phyloP scores from a whole-genome alignment of 768 basidiomycete genomes.

The Psilocybe subaeruginosa region DNA sequence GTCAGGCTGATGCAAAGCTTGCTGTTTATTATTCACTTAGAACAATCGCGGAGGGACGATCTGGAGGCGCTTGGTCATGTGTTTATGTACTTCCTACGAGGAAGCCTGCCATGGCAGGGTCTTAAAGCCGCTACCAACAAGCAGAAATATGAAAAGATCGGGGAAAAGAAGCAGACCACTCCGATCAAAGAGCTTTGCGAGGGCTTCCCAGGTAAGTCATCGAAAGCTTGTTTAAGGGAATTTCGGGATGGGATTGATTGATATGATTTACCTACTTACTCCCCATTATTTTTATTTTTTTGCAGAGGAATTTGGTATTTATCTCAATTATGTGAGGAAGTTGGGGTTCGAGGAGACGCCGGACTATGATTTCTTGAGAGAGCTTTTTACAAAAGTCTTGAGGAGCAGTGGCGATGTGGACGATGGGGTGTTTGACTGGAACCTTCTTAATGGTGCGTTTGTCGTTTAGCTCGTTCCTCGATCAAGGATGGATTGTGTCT shows the following conservation, averaged over 20 bases:
- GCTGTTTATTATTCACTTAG: slow-evolving; percentile 34
- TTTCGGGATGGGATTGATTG: background rate
- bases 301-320: slow-evolving; percentile 96
- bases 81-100: slow-evolving; percentile 99
- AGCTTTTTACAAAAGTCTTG: slow-evolving; percentile 92
- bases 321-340: slow-evolving; percentile 98
- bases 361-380: slow-evolving; percentile 97
- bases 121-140: slow-evolving; percentile 99
- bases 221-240: no score
- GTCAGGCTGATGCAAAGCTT: slow-evolving; percentile 7
- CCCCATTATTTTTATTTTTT: background rate
- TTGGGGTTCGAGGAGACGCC: slow-evolving; percentile 99
- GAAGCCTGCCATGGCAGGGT: slow-evolving; percentile 98
- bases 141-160: slow-evolving; percentile 99
- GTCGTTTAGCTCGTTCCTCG: background rate
- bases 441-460: slow-evolving; percentile 75
- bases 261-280: background rate
- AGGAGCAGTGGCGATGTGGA: slow-evolving; percentile 91
- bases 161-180: slow-evolving; percentile 99
- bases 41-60: slow-evolving; percentile 95
- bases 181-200: slow-evolving; percentile 97
- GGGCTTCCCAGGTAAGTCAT: slow-evolving; percentile 78
- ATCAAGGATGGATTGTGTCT: background rate
- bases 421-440: slow-evolving; percentile 97
- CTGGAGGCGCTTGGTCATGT: slow-evolving; percentile 99